Percentiles rank a stretch among this genome's conserved stretches.
These are phyloP conservation scores for Phanerochaete carnosa DNA, from an alignment of 768 basidiomycete species.

Conservation along the genomic window DNA sequence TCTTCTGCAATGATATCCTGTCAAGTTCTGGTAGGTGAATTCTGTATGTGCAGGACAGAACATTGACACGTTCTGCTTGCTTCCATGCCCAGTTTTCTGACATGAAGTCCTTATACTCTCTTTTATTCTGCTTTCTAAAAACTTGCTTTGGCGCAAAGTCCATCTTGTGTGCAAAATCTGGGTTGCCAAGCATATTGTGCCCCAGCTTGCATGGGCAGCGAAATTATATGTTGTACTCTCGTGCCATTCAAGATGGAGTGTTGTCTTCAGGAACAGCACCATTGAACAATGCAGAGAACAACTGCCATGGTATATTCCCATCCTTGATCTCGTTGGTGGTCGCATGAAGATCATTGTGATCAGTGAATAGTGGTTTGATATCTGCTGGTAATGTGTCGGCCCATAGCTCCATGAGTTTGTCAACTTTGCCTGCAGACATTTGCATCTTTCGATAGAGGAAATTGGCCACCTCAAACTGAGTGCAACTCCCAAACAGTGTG, in stretches of 20 bases:
- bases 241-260: conserved; percentile 16
- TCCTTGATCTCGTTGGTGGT: conserved; percentile 25
- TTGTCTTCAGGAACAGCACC: conserved; percentile 11
- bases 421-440: neutral
- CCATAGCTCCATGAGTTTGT: conserved; percentile 4
- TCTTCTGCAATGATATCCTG: conserved; percentile 13
- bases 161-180: conserved; percentile 17
- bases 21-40: neutral
- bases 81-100: conserved; percentile 13
- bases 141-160: conserved; percentile 11
- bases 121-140: neutral
- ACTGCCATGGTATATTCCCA: conserved; percentile 29
- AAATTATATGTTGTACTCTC: conserved; percentile 28
- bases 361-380: neutral
- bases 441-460: neutral
- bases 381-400: neutral
- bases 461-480: conserved; percentile 1
- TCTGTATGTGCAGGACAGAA: neutral
- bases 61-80: conserved; percentile 10
- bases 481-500: neutral
- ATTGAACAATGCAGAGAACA: conserved; percentile 16
- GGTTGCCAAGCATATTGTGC: conserved; percentile 20
- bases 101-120: conserved; percentile 8
- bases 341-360: conserved; percentile 18
- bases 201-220: conserved; percentile 14